These are phyloP conservation scores for Mycena chlorophos DNA, from an alignment of 768 basidiomycete genomes.

Conservation along the genomic window DNA sequence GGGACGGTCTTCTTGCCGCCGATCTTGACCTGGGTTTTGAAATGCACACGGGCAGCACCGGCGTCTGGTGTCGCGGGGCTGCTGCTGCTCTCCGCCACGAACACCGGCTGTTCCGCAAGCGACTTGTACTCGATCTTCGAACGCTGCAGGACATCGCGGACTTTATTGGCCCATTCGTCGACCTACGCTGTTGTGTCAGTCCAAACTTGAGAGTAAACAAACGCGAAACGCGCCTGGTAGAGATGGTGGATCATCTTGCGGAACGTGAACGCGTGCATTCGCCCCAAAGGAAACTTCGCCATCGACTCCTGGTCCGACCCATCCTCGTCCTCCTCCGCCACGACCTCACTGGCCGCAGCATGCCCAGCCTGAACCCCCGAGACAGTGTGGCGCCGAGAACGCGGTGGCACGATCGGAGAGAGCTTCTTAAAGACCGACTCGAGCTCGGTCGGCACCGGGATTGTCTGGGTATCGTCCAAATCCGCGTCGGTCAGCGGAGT, in stretches of 20 bases:
- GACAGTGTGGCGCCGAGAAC: slow-evolving; percentile 27
- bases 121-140: slow-evolving; percentile 61
- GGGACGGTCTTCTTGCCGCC: slow-evolving; percentile 22
- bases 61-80: slow-evolving; percentile 8
- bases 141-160: slow-evolving; percentile 51
- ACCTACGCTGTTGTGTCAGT: too few species aligned
- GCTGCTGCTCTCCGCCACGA: not conserved
- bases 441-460: slow-evolving; percentile 33
- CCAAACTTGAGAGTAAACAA: not conserved
- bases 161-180: slow-evolving; percentile 59
- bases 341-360: slow-evolving; percentile 16
- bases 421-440: slow-evolving; percentile 31
- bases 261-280: slow-evolving; percentile 60
- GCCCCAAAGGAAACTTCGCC: slow-evolving; percentile 46
- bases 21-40: slow-evolving; percentile 27
- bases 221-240: slow-evolving; percentile 36
- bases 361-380: slow-evolving; percentile 15
- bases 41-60: slow-evolving; percentile 26
- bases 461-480: slow-evolving; percentile 31
- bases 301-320: slow-evolving; percentile 33
- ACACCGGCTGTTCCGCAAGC: slow-evolving; percentile 39
- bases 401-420: slow-evolving; percentile 20
- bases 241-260: slow-evolving; percentile 67
- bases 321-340: slow-evolving; percentile 20
- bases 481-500: slow-evolving; percentile 25